Percentiles rank a stretch among this genome's conserved stretches.
phyloP scores from a whole-genome alignment of 2,329 filamentous ascomycete species.

The Fusarium annulatum region DNA sequence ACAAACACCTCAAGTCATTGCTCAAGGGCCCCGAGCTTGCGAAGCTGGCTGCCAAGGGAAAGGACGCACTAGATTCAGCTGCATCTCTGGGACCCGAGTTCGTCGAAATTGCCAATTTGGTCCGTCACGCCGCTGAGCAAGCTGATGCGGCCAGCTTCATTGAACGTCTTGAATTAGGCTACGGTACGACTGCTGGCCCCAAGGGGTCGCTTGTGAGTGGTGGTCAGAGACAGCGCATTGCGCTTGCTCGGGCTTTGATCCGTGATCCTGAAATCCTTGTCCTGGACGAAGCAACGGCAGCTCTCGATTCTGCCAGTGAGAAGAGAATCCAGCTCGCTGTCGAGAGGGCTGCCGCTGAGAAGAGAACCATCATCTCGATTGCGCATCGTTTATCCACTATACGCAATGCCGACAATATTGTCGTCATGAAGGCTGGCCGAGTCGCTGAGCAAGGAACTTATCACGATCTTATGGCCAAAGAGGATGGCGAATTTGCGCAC shows the following conservation, averaged over 20 bases:
- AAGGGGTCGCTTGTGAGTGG: constrained; percentile 67
- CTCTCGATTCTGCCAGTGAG: constrained; percentile 69
- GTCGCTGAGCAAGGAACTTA: constrained; percentile 73
- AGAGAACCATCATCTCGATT: constrained; percentile 73
- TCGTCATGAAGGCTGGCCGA: constrained; percentile 70
- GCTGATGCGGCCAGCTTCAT: constrained; percentile 59
- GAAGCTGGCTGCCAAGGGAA: neutral
- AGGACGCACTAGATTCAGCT: neutral
- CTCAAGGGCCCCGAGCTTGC: neutral
- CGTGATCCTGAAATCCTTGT: constrained; percentile 67
- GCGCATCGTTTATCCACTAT: constrained; percentile 72
- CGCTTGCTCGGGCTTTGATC: constrained; percentile 67
- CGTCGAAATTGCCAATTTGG: neutral
- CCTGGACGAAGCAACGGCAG: constrained; percentile 70
- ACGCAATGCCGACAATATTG: constrained; percentile 72
- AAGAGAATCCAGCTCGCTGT: constrained; percentile 62
- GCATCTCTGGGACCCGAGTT: neutral
- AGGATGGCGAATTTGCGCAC: constrained; percentile 61
- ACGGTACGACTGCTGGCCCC: constrained; percentile 63
- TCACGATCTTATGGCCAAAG: constrained; percentile 64
- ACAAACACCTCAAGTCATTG: neutral
- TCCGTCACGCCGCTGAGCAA: neutral
- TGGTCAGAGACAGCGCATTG: constrained; percentile 69
- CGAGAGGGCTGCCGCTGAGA: constrained; percentile 55
- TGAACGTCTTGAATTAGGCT: constrained; percentile 62